Conservation (phyloP, 2,329 filamentous ascomycete genomes). For the Xylariaceae sp. region DNA sequence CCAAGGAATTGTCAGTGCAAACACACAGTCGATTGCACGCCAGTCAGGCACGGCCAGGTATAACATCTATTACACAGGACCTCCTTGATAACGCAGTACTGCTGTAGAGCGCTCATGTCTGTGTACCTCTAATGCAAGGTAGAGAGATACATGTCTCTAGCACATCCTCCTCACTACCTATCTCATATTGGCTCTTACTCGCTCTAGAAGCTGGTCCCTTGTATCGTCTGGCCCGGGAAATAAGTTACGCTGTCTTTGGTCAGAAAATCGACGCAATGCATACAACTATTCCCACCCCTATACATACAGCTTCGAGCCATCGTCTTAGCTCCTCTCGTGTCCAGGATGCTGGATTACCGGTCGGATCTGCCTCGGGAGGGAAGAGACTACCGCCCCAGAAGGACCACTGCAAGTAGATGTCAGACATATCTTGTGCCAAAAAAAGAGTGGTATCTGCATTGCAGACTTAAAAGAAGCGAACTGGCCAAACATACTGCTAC, state of each 20-base stretch:
- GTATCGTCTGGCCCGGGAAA: slow-evolving; percentile 54
- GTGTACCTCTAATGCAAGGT: no score
- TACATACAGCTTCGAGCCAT: slow-evolving; percentile 74
- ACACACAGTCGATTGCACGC: no score
- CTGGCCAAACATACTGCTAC: slow-evolving; percentile 43
- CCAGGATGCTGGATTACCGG: slow-evolving; percentile 66
- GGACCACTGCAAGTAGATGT: slow-evolving; percentile 47
- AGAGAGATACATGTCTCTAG: not conserved
- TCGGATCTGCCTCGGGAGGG: slow-evolving; percentile 69
- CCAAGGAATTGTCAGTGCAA: no score
- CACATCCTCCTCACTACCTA: slow-evolving; percentile 5
- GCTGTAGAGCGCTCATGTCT: no score
- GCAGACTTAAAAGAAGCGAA: no score
- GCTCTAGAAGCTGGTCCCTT: slow-evolving; percentile 59
- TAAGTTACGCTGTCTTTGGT: slow-evolving; percentile 51
- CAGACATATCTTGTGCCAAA: not conserved
- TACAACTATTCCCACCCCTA: not conserved
- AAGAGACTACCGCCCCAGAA: slow-evolving; percentile 87
- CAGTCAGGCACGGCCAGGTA: no score
- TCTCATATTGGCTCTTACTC: slow-evolving; percentile 62
- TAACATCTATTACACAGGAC: no score
- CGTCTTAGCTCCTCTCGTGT: slow-evolving; percentile 70
- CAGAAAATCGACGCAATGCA: not conserved
- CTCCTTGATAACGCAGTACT: no score
- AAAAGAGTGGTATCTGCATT: not conserved